These are phyloP conservation scores for Schrenkiella parvula DNA, from an alignment of 345 rosid genomes.

Conservation along the genomic window DNA sequence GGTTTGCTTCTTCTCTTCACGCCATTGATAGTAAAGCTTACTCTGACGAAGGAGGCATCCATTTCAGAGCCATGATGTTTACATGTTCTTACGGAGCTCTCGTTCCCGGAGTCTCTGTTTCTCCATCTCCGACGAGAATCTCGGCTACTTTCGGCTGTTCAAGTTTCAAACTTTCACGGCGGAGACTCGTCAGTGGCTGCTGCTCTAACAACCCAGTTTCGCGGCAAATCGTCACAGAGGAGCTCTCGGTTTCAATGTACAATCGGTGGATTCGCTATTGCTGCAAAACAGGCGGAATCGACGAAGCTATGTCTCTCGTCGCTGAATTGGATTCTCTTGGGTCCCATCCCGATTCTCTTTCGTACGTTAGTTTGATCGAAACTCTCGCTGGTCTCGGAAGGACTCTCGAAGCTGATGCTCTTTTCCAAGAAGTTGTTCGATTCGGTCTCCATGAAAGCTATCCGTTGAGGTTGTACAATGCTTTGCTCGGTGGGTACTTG, in stretches of 20 bases:
- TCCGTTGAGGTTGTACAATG: slow-evolving; percentile 36
- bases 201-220: background rate
- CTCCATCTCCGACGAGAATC: slow-evolving; percentile 6
- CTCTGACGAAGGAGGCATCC: background rate
- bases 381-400: slow-evolving; percentile 45
- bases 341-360: slow-evolving; percentile 32
- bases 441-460: slow-evolving; percentile 36
- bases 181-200: background rate
- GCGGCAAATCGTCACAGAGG: slow-evolving; percentile 6
- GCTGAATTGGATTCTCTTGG: slow-evolving; percentile 53
- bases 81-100: background rate
- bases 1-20: no score
- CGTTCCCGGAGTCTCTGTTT: background rate
- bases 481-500: slow-evolving; percentile 49
- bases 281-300: slow-evolving; percentile 44
- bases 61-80: background rate
- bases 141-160: background rate
- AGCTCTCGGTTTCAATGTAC: slow-evolving; percentile 29
- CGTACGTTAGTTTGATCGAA: slow-evolving; percentile 47
- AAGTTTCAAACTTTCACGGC: background rate
- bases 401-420: slow-evolving; percentile 58
- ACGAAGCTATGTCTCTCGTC: slow-evolving; percentile 48
- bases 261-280: slow-evolving; percentile 41
- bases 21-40: no score
- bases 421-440: slow-evolving; percentile 47